Base-by-base conservation (phyloP, 306 rosid species). In the Vigna angularis region DNA sequence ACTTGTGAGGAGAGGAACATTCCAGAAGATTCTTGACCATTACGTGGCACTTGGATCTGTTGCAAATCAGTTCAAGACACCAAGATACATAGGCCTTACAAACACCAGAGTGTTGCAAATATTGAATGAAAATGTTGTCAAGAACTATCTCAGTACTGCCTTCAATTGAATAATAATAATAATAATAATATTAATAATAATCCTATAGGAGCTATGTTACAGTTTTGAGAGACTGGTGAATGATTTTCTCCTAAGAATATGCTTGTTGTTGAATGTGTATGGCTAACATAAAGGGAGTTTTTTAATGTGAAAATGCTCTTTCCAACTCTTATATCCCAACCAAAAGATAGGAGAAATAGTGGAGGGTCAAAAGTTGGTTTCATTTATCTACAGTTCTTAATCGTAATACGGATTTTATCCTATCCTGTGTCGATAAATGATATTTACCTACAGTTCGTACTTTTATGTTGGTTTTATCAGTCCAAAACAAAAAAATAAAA, bases 51-150 rank as follows among this genome's bases (percentile, higher is more conserved):
- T 78, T 63, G 98, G 97, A 24, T 70, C 83, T 13, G 89, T 91
- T 15, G 91, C 85, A 20, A 91, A 88, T 72, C 99, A 93, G 85
- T 93, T 86, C 81, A 95, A 95, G 88, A 85, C 96, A n/a, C 97
- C 98, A 38, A 85, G 99, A 42, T 90, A 89, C 82, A 88, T 93
- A 32, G 87, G 86, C 10, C 85, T 84, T 16, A 65, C 81, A 3
- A 91, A 96, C 77, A 66, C 11, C 13, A 38, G 2, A 74, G 91
- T 93, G 74, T 72, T 92, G 85, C 90, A 91, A 63, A 90, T 91
- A 82, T 75, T 96, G 81, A 73, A 76, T 52, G 79, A 64, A 66
- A 96, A 86, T 81, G 96, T 87, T 71, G 91, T 84, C 18, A 86
- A 81, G 48, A 85, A 55, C 83, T 96, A 75, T 75, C 56, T 85